Evolutionary conservation across 148 eudicot species (phyloP), one percentile per base, ranked within the genome.

Genomic region (Vaccinium vitisidaea): DNA sequence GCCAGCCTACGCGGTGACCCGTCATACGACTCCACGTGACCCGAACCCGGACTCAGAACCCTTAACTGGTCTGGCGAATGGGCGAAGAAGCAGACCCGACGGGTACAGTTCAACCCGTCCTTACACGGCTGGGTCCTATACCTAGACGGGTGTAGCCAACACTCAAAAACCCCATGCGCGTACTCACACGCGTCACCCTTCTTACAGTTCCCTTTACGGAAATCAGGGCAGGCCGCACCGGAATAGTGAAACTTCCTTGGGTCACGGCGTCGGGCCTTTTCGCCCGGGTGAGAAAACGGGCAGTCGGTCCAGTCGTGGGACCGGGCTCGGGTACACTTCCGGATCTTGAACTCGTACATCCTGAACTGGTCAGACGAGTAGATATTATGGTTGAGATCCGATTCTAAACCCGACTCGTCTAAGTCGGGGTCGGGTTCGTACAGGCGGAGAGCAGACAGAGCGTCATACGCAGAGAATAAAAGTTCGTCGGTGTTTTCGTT

Each of bases 111-210:
- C 39, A 27, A 2, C 16, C 85, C 85, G 9, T 84, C 85, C 59
- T 84, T 84, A 75, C 85, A 84, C 2, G 85, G 85, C 6, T 84
- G 85, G 4, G 85, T 84, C 8, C 85, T 75, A 27, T 84, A 84
- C 58, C 85, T 13, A 16, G 59, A 49, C 46, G 55, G 52, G 19
- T 25, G 43, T 0, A 69, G 54, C 19, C 75, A 69, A 43, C 53
- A 82, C 53, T 46, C 65, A 15, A 80, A 59, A 16, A 80, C 69
- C 13, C 70, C 36, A 9, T 55, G 27, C 11, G 67, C 43, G 46
- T 56, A 56, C 50, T 48, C 69, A 23, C 50, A 61, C 8, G 52
- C 43, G 12, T 59, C 69, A 27, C 43, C 43, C 5, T 61, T 46
- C 50, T 8, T 61, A 18, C 69, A 81, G 4, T 50, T 8, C 21